Percentiles rank a stretch among this genome's conserved stretches.
These are phyloP conservation scores for Boletellus sp. DNA, from an alignment of 768 basidiomycete genomes.

Conservation along the genomic window DNA sequence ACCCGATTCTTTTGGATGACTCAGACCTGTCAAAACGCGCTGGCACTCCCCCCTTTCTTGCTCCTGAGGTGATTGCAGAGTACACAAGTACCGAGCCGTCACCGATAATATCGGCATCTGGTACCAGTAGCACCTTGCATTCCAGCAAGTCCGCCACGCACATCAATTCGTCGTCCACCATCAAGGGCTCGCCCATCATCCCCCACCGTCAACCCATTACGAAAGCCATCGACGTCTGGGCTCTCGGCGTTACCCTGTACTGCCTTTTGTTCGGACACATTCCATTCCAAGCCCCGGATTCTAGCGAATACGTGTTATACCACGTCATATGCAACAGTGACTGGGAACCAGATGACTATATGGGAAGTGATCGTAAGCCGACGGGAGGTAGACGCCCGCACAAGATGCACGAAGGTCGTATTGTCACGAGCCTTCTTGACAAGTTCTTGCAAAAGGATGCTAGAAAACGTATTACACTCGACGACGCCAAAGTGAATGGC, in stretches of 20 bases:
- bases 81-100: constrained; percentile 37
- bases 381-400: constrained; percentile 60
- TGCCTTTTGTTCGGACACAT: constrained; percentile 86
- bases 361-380: constrained; percentile 67
- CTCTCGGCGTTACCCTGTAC: constrained; percentile 92
- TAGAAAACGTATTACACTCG: constrained; percentile 67
- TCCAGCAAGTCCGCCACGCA: constrained; percentile 28
- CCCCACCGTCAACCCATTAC: constrained; percentile 58
- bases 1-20: constrained; percentile 75
- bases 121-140: constrained; percentile 29
- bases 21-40: constrained; percentile 86
- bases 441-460: constrained; percentile 80
- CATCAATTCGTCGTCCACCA: constrained; percentile 29
- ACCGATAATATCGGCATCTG: constrained; percentile 31
- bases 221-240: constrained; percentile 97
- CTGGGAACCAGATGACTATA: constrained; percentile 61
- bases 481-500: constrained; percentile 71
- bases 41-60: constrained; percentile 93
- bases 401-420: constrained; percentile 48
- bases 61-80: constrained; percentile 89
- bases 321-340: constrained; percentile 73
- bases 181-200: constrained; percentile 22
- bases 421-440: constrained; percentile 69
- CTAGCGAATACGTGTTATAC: constrained; percentile 74
- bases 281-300: constrained; percentile 63